Conservation (phyloP, 805 yeast genomes). For the Candida sanyiensis region DNA sequence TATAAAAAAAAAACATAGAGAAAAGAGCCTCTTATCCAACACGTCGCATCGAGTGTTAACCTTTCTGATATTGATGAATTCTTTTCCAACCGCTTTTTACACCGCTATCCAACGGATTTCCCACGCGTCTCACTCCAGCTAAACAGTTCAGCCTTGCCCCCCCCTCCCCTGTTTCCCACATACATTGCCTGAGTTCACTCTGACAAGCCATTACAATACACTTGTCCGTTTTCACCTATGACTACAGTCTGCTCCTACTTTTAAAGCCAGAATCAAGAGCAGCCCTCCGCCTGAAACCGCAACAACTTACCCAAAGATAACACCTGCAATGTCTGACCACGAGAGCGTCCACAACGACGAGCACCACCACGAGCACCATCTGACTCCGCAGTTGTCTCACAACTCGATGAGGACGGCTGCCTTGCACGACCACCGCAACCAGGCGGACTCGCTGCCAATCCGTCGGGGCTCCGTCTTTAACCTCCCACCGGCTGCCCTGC, state of each 20-base stretch:
- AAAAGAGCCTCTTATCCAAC: too few species aligned
- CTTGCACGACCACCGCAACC: slow-evolving; percentile 44
- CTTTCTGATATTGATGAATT: slow-evolving; percentile 6
- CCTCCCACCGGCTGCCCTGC: slow-evolving; percentile 23
- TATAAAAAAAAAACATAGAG: too few species aligned
- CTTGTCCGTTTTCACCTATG: too few species aligned
- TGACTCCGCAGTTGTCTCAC: slow-evolving; percentile 24
- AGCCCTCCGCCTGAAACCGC: too few species aligned
- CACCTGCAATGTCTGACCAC: slow-evolving; percentile 24
- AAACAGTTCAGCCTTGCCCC: too few species aligned
- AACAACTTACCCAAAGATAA: background rate
- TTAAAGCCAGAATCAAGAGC: too few species aligned
- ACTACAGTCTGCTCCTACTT: background rate
- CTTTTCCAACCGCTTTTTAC: slow-evolving; percentile 1
- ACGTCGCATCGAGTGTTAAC: too few species aligned
- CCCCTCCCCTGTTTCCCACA: too few species aligned
- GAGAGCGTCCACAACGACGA: slow-evolving; percentile 21
- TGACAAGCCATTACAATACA: too few species aligned
- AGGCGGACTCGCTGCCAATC: slow-evolving; percentile 36
- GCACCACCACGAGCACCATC: slow-evolving; percentile 3
- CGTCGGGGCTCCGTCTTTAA: slow-evolving; percentile 25
- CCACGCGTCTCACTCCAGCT: slow-evolving; percentile 7
- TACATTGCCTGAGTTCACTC: background rate
- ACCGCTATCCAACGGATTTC: slow-evolving; percentile 5
- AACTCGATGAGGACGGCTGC: slow-evolving; percentile 36